Evolutionary conservation across 2,329 filamentous ascomycete species (phyloP).

Genomic region (Alternaria gaisen): DNA sequence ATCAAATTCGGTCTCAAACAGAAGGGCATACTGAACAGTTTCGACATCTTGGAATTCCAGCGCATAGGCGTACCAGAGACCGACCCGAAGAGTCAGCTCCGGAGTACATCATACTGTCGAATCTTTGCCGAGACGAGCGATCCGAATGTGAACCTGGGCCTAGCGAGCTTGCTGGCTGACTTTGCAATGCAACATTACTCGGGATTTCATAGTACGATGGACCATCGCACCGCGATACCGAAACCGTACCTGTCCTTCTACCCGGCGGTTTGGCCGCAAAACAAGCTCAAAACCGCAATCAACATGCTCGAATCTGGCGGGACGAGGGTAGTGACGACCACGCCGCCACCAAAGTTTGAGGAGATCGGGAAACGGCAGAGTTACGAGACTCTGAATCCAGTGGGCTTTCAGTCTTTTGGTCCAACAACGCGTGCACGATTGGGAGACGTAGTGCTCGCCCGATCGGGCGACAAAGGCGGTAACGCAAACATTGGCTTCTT

Average conservation of each 20-base stretch:
- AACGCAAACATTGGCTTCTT: constrained; percentile 51
- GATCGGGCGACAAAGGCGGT: constrained; percentile 53
- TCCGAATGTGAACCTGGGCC: constrained; percentile 29
- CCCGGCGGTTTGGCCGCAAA: constrained; percentile 41
- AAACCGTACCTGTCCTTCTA: constrained; percentile 46
- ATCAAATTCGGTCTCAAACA: constrained; percentile 55
- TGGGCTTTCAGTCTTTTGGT: constrained; percentile 32
- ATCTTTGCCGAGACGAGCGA: constrained; percentile 43
- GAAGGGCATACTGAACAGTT: constrained; percentile 48
- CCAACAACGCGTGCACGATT: constrained; percentile 38
- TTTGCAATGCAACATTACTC: constrained; percentile 46
- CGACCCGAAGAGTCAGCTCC: constrained; percentile 39
- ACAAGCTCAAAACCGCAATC: constrained; percentile 38
- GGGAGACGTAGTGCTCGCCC: constrained; percentile 55
- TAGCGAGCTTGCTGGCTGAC: constrained; percentile 33
- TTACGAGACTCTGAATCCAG: constrained; percentile 49
- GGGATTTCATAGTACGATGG: constrained; percentile 41
- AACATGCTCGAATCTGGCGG: constrained; percentile 42
- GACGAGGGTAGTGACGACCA: not conserved
- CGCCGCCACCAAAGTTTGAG: not conserved
- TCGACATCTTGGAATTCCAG: constrained; percentile 65
- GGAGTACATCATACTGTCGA: constrained; percentile 45
- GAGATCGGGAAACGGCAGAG: constrained; percentile 25
- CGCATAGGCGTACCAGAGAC: constrained; percentile 43
- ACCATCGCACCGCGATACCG: constrained; percentile 42